Percentiles rank a stretch among this genome's conserved stretches.
Conservation (phyloP, 1,139 yeast genomes). For the Pneumocystis carinii region DNA sequence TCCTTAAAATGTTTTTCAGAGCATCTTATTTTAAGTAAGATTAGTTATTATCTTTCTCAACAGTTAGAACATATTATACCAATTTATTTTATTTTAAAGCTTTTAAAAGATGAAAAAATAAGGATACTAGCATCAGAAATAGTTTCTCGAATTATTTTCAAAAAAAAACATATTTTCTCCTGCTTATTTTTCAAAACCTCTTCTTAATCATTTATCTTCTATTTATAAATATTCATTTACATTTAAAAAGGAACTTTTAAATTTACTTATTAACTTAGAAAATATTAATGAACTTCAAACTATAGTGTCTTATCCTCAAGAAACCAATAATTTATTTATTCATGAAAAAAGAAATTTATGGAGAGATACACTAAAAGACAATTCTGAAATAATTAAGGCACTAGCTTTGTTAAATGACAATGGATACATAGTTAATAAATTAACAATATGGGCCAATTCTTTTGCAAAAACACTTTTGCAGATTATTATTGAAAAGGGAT, state of each 20-base stretch:
- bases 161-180: neutral
- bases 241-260: neutral
- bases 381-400: constrained; percentile 4
- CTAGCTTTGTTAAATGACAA: constrained; percentile 5
- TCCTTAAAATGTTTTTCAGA: constrained; percentile 8
- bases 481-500: constrained; percentile 5
- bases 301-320: constrained; percentile 8
- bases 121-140: constrained; percentile 17
- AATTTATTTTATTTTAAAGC: constrained; percentile 19
- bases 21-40: neutral
- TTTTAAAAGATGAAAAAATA: constrained; percentile 34
- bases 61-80: constrained; percentile 5
- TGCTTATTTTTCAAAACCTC: neutral
- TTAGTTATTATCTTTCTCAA: neutral
- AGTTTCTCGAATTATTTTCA: constrained; percentile 8
- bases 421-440: constrained; percentile 2
- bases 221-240: constrained; percentile 4
- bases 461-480: constrained; percentile 1
- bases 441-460: constrained; percentile 1
- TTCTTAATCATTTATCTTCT: constrained; percentile 3
- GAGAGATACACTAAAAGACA: constrained; percentile 20
- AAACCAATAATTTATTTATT: constrained; percentile 29
- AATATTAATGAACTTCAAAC: constrained; percentile 8
- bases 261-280: constrained; percentile 1
- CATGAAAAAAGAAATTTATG: constrained; percentile 38